These are phyloP conservation scores for Xylariaceae sp. DNA, from an alignment of 2,329 filamentous ascomycete species.

Conservation along the genomic window DNA sequence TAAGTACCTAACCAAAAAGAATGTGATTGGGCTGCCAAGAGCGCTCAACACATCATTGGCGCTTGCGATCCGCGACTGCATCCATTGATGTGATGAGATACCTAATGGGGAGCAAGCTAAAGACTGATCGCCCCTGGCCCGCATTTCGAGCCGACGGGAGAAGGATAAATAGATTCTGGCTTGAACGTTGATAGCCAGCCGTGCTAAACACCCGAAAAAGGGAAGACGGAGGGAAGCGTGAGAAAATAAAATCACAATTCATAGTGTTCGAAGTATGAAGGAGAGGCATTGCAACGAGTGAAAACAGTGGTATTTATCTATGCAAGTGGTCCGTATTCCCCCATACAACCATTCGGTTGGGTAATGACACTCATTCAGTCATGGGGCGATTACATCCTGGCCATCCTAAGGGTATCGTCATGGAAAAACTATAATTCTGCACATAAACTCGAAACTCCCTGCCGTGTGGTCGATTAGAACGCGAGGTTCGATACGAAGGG, in stretches of 20 bases:
- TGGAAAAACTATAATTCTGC: constrained; percentile 21
- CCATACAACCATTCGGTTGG: neutral
- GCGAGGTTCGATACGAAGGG: constrained; percentile 16
- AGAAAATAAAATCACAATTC: neutral
- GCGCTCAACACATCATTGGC: too few species aligned
- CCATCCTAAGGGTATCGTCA: constrained; percentile 30
- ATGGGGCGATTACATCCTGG: constrained; percentile 25
- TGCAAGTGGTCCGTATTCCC: constrained; percentile 16
- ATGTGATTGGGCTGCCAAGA: too few species aligned
- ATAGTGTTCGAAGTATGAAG: neutral
- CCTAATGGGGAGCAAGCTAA: too few species aligned
- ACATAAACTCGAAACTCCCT: constrained; percentile 17
- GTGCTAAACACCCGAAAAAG: too few species aligned
- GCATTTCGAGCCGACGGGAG: too few species aligned
- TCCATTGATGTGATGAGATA: too few species aligned
- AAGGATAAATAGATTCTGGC: too few species aligned
- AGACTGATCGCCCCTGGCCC: too few species aligned
- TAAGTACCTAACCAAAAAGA: too few species aligned
- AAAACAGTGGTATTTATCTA: constrained; percentile 21
- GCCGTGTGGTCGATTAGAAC: constrained; percentile 10
- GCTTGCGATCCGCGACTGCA: too few species aligned
- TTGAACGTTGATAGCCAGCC: too few species aligned
- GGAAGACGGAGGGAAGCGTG: too few species aligned
- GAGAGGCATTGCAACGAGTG: neutral
- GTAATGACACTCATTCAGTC: constrained; percentile 13